These are phyloP conservation scores for Astrephomene gubernaculifera DNA, from an alignment of 139 green algal genomes.

Conservation along the genomic window DNA sequence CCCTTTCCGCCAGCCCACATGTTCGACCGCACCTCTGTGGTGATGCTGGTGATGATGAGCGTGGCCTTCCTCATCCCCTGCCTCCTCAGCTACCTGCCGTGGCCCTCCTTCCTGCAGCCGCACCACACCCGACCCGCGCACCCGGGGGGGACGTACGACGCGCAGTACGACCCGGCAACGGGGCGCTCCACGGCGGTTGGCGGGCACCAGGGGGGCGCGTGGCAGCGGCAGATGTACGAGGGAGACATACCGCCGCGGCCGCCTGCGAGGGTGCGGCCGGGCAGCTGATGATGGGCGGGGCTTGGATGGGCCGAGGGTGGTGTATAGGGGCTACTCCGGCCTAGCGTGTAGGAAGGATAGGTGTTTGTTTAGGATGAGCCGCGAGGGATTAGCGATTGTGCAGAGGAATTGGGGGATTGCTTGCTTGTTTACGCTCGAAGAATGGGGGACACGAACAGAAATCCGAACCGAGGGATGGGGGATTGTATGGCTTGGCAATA, in stretches of 20 bases:
- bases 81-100: slow-evolving; percentile 57
- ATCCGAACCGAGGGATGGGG: too few relatives aligned
- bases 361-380: too few relatives aligned
- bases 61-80: slow-evolving; percentile 63
- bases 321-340: too few relatives aligned
- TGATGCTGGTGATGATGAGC: slow-evolving; percentile 67
- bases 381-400: too few relatives aligned
- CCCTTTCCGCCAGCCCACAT: slow-evolving; percentile 47
- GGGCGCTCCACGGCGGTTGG: neutral
- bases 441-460: too few relatives aligned
- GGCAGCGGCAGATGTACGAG: slow-evolving; percentile 28
- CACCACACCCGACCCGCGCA: neutral
- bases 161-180: neutral
- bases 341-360: too few relatives aligned
- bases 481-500: too few relatives aligned
- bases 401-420: too few relatives aligned
- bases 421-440: too few relatives aligned
- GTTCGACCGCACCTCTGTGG: slow-evolving; percentile 60
- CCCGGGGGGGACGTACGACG: neutral
- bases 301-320: too few relatives aligned
- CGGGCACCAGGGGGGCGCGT: neutral
- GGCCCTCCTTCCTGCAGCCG: slow-evolving; percentile 23
- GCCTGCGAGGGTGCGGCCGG: neutral
- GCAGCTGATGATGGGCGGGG: neutral
- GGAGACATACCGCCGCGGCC: slow-evolving; percentile 36